Evolutionary conservation across 2,329 filamentous ascomycete genomes (phyloP).

Genomic region (Apiospora rasikravindrae): DNA sequence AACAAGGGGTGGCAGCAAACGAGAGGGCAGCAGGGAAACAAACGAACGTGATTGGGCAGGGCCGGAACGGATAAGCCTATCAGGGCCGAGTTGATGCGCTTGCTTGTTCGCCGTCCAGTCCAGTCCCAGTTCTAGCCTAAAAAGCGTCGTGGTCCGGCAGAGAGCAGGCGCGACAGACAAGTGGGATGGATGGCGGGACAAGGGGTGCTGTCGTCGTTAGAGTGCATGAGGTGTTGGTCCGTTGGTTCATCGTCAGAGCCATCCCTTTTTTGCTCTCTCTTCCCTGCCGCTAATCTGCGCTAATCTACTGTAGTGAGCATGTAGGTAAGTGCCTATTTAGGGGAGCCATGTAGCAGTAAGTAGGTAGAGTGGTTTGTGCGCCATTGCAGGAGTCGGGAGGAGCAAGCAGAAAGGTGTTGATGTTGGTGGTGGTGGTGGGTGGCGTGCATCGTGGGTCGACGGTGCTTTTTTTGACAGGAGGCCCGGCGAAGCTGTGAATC

Average conservation of each 20-base stretch:
- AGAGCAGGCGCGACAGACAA: background rate
- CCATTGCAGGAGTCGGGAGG: background rate
- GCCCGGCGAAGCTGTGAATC: constrained; percentile 7
- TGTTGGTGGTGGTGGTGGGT: background rate
- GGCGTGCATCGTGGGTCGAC: constrained; percentile 5
- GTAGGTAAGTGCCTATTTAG: constrained; percentile 7
- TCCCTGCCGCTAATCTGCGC: background rate
- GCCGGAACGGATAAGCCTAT: background rate
- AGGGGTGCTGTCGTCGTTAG: background rate
- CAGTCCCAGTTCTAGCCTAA: background rate
- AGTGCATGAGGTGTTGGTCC: constrained; percentile 5
- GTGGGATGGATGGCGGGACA: background rate
- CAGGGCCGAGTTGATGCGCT: constrained; percentile 8
- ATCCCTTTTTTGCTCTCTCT: background rate
- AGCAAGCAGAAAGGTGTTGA: background rate
- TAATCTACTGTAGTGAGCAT: background rate
- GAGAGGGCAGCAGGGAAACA: constrained; percentile 2
- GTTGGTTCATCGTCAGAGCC: constrained; percentile 8
- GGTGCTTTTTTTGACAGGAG: constrained; percentile 3
- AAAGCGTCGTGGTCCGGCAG: constrained; percentile 2
- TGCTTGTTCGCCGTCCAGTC: constrained; percentile 1
- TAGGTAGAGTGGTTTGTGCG: background rate
- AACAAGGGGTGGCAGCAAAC: constrained; percentile 7
- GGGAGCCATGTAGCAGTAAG: background rate
- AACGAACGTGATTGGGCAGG: background rate